phyloP scores from a whole-genome alignment of 441 rosid species.

The Erysimum pusillum region DNA sequence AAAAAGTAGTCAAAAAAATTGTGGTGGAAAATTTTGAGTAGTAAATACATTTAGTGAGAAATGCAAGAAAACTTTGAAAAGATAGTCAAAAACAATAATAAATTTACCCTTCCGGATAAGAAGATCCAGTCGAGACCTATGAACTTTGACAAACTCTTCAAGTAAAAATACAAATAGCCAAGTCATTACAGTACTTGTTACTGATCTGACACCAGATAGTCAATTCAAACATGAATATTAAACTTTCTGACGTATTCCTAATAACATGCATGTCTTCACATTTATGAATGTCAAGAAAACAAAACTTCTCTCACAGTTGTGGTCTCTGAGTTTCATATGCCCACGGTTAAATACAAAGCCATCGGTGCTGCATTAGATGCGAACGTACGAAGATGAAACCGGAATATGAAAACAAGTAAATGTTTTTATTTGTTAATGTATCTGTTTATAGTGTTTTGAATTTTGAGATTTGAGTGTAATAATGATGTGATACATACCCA shows the following conservation, averaged over 20 bases:
- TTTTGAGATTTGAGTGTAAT: too few relatives aligned
- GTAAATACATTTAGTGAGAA: neutral
- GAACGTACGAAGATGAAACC: neutral
- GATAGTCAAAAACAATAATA: neutral
- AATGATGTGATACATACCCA: neutral
- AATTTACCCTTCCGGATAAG: neutral
- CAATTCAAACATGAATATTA: conserved; percentile 17
- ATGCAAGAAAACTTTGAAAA: neutral
- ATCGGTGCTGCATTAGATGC: conserved; percentile 35
- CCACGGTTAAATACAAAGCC: conserved; percentile 13
- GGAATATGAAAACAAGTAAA: too few relatives aligned
- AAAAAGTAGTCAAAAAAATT: neutral
- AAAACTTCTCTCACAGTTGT: conserved; percentile 20
- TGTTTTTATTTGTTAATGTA: neutral
- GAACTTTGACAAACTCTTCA: conserved; percentile 5
- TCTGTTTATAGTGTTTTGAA: too few relatives aligned
- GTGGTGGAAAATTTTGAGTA: neutral
- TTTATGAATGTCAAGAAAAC: conserved; percentile 5
- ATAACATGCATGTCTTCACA: neutral
- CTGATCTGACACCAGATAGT: neutral
- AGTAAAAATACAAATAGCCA: neutral
- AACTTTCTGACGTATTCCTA: neutral
- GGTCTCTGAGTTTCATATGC: conserved; percentile 12
- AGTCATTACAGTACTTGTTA: too few relatives aligned
- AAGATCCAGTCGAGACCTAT: neutral